Evolutionary conservation across 140 eudicot genomes (phyloP), one percentile per base, ranked within the genome.

Genomic region (Senecio squalidus): DNA sequence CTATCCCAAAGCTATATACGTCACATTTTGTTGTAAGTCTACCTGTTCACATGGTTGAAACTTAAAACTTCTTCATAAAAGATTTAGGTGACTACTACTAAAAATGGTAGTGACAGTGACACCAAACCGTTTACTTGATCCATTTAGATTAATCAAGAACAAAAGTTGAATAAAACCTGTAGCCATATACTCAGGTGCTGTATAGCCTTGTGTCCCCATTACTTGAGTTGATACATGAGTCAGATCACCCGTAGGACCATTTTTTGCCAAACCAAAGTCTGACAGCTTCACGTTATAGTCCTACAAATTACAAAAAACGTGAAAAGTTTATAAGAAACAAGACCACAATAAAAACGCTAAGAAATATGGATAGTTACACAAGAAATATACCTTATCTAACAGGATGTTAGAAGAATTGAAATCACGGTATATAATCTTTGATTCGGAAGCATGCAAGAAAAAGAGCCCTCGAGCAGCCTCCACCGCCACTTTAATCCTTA

Each of bases 261-360:
- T 60, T 72, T 72, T 84, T 38, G 82, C 94, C 70, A 84, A 66
- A 23, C 89, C 94, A 69, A 81, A 84, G 60, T 72, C 85, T 28
- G 94, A 81, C 70, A 84, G 89, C 68, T 84, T 84, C 30, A 73
- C 85, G 26, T 75, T 84, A 66, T 60, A 84, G 44, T 81, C 89
- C 94, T 84, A 74, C 50, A 71, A 34, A 62, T n/a, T n/a, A n/a
- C 24, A 14, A 20, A 48, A 23, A 54, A 16, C 20, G 3, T 10
- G 9, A 47, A 15, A 18, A n/a, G 50, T 14, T 6, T 18, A 60
- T 34, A 41, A 21, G 23, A 46, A 44, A 21, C 57, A 25, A 25
- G 43, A 27, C 26, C 9, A n/a, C 43, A 1, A 60, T 43, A 41
- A 24, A 26, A 23, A 7, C 10, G 40, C 5, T 31, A 10, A 58